Conservation (phyloP, 106 monocot genomes). For the Vanilla planifolia region DNA sequence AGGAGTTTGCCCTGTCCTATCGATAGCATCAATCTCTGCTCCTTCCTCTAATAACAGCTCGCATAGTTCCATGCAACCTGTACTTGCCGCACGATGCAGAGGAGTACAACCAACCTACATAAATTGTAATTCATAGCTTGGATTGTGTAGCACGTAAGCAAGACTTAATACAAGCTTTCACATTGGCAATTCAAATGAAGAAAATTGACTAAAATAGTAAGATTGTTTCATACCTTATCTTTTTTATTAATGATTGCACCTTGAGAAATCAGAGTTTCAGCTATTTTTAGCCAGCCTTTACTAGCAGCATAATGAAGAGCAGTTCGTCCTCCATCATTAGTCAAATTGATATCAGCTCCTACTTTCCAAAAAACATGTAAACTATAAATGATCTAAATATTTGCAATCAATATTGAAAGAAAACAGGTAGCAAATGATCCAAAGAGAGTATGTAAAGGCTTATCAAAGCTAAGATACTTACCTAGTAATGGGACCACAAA, state of each 20-base stretch:
- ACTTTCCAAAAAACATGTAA: background rate
- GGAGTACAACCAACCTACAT: conserved; percentile 86
- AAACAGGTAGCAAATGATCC: background rate
- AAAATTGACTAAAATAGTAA: background rate
- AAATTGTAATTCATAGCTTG: background rate
- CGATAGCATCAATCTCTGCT: conserved; percentile 73
- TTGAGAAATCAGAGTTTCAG: conserved; percentile 65
- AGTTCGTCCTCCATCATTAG: conserved; percentile 78
- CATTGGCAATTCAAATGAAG: background rate
- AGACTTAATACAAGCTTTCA: background rate
- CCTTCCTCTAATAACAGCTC: conserved; percentile 97
- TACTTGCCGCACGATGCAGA: conserved; percentile 86
- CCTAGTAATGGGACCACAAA: no score
- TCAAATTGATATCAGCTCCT: conserved; percentile 75
- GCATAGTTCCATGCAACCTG: conserved; percentile 71
- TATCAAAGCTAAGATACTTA: no score
- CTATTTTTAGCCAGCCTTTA: conserved; percentile 81
- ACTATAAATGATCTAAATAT: background rate
- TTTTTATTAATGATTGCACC: conserved; percentile 84
- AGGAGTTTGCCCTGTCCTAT: conserved; percentile 78
- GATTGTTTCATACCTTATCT: conserved; percentile 47
- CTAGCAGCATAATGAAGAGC: conserved; percentile 98
- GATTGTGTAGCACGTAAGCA: background rate
- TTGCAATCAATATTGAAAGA: background rate
- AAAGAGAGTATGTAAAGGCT: background rate